Base-by-base conservation (phyloP, 23 red algal genomes). In the Chondrus crispus region DNA sequence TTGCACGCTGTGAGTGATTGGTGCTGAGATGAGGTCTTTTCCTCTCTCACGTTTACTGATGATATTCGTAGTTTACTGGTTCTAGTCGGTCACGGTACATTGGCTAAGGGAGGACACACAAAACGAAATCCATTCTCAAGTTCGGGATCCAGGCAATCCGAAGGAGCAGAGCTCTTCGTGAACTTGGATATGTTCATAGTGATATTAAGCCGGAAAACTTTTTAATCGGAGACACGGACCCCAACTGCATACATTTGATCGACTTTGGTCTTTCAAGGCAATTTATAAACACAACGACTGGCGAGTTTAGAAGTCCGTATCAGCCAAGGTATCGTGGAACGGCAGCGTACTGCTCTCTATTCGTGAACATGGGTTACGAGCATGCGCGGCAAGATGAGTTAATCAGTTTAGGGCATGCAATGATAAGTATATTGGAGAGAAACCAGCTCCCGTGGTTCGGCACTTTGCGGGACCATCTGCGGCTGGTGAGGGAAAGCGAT, bases 171-270 rank as follows among this genome's bases (percentile, higher is more conserved):
- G n/a, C n/a, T n/a, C n/a, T n/a, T n/a, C n/a, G n/a, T n/a, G n/a
- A n/a, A n/a, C 62, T 90, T 39, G 87, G 80, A 35, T 80, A 80
- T 68, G 73, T 90, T 4, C 87, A 90, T 40, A 69, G 72, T 38
- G 73, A 90, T 22, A 90, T 90, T 54, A 90, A 81, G 32, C 87
- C 87, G 16, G 87, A 90, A 35, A 90, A 90, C 36, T 80, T 90
- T 48, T 37, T 90, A 12, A 90, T 81, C 51, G 87, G 87, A 4
- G 51, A 41, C 37, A 42, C 46, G 3, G 71, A 90, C 53, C n/a
- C 37, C 14, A 69, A 29, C 37, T 51, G 55, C 47, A 41, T 90
- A 41, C 80, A 90, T 42, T 36, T 90, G 58, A 54, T 78, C 1
- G 85, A 89, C 47, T 89, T 89, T 79, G 69, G 69, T 3, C 47